phyloP scores from a whole-genome alignment of 1,139 yeast genomes.

The Nakaseomyces nivariensis region DNA sequence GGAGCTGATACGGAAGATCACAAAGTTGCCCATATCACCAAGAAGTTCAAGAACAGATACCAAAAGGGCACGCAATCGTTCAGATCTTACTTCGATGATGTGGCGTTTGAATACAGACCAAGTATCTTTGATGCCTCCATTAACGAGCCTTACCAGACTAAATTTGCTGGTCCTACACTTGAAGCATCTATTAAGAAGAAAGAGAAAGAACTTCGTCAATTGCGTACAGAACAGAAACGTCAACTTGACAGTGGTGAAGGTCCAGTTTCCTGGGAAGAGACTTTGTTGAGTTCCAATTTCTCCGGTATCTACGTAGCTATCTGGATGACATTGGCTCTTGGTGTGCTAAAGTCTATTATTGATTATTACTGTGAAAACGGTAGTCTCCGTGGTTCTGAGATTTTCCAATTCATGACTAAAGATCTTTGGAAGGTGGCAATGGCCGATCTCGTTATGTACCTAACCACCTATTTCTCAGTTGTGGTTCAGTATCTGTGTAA shows the following conservation, averaged over 20 bases:
- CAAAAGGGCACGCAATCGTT: conserved; percentile 11
- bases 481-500: conserved; percentile 45
- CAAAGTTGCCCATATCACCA: not conserved
- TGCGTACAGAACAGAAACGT: conserved; percentile 3
- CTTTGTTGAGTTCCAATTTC: conserved; percentile 28
- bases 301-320: conserved; percentile 59
- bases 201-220: conserved; percentile 10
- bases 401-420: conserved; percentile 39
- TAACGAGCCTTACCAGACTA: conserved; percentile 26
- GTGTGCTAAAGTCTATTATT: conserved; percentile 40
- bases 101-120: conserved; percentile 35
- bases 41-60: conserved; percentile 8
- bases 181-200: conserved; percentile 17
- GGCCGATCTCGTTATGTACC: conserved; percentile 63
- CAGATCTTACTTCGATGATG: conserved; percentile 37
- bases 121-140: conserved; percentile 41
- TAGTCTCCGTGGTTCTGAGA: conserved; percentile 39
- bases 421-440: conserved; percentile 56
- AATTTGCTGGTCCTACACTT: conserved; percentile 25
- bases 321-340: conserved; percentile 56
- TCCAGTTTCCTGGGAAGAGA: conserved; percentile 8
- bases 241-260: conserved; percentile 25
- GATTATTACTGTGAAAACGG: conserved; percentile 32
- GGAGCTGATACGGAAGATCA: not conserved
- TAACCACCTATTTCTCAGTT: conserved; percentile 47